Percentiles rank a stretch among this genome's conserved stretches.
These are phyloP conservation scores for Tolypocladium sp. DNA, from an alignment of 2,329 filamentous ascomycete genomes.

Conservation along the genomic window DNA sequence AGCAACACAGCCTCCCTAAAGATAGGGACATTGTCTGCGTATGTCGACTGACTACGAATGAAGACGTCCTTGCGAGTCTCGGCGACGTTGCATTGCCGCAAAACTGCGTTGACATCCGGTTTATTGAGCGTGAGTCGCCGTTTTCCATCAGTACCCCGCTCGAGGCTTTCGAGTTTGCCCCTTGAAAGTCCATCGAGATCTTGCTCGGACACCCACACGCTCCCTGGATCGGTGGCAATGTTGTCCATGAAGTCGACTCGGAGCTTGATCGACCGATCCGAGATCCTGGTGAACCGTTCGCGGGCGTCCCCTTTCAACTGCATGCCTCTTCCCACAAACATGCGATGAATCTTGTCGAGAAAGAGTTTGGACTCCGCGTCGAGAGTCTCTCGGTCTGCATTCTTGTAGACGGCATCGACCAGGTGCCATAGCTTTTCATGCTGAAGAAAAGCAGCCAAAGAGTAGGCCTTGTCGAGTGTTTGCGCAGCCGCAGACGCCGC, in stretches of 20 bases:
- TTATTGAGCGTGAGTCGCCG: background rate
- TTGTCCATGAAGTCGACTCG: background rate
- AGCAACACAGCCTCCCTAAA: slow-evolving; percentile 4
- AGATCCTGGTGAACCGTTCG: too few species aligned
- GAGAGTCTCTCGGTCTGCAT: too few species aligned
- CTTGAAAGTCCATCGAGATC: background rate
- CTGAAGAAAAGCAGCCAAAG: too few species aligned
- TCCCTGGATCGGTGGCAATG: background rate
- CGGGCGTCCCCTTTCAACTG: too few species aligned
- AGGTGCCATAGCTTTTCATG: too few species aligned
- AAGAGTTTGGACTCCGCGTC: too few species aligned
- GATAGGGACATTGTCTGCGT: background rate
- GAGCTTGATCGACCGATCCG: too few species aligned
- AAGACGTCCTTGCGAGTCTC: background rate
- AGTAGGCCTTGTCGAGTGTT: too few species aligned
- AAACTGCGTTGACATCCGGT: background rate
- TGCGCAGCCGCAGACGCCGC: too few species aligned
- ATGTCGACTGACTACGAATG: background rate
- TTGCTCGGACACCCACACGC: background rate
- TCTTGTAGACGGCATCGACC: too few species aligned
- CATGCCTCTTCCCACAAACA: too few species aligned
- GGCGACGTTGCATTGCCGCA: background rate
- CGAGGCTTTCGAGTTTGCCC: background rate
- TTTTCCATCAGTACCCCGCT: background rate
- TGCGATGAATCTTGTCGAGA: too few species aligned